These are phyloP conservation scores for Argentina anserina DNA, from an alignment of 306 rosid species.

Conservation along the genomic window DNA sequence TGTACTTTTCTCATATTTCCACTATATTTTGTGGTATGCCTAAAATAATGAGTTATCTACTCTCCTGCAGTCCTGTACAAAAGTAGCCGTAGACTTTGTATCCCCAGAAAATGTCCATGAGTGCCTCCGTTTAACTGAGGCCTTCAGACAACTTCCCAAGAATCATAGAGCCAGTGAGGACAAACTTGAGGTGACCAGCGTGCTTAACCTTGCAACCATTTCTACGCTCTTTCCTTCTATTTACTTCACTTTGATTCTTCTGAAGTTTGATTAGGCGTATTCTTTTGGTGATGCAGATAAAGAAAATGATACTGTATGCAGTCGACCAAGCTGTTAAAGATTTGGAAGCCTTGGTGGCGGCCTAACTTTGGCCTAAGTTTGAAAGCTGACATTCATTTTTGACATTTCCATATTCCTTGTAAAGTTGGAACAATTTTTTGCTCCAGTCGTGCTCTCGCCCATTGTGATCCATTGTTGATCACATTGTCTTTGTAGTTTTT, in stretches of 20 bases:
- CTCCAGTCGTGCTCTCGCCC: no score
- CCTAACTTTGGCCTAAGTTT: constrained; percentile 5
- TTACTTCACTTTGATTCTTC: constrained; percentile 5
- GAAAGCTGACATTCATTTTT: background rate
- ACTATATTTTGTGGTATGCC: background rate
- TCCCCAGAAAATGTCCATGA: constrained; percentile 71
- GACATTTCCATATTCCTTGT: background rate
- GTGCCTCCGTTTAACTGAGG: constrained; percentile 68
- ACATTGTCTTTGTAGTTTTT: background rate
- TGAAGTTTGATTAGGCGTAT: background rate
- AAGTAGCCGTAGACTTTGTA: constrained; percentile 81
- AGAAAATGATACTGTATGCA: constrained; percentile 73
- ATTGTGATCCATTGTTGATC: background rate
- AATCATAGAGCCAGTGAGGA: constrained; percentile 79
- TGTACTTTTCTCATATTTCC: background rate
- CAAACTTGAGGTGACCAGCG: constrained; percentile 65
- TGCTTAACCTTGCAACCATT: background rate
- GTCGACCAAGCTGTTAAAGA: constrained; percentile 54
- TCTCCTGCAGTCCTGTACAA: constrained; percentile 64
- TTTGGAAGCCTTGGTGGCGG: constrained; percentile 29
- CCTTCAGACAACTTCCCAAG: constrained; percentile 70
- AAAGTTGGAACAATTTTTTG: background rate
- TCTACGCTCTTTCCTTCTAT: background rate
- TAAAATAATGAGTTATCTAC: constrained; percentile 5
- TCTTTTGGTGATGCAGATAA: constrained; percentile 52